These are phyloP conservation scores for Trametes sanguinea DNA, from an alignment of 768 basidiomycete species.

Conservation along the genomic window DNA sequence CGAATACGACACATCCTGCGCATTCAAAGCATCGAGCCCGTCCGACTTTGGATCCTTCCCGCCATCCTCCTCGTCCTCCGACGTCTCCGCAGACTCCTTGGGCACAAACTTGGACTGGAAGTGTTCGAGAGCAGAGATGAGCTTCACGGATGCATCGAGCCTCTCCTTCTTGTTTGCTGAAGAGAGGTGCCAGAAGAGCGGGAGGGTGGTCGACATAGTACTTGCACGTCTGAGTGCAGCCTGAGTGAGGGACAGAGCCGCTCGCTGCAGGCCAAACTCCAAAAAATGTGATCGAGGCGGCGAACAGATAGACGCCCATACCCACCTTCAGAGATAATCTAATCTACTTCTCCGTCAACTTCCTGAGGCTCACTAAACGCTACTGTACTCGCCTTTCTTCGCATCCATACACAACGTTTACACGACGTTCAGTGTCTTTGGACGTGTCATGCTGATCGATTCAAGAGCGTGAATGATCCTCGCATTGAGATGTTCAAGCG, in stretches of 20 bases:
- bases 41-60: conserved; percentile 48
- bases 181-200: conserved; percentile 93
- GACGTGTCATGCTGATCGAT: too few species aligned
- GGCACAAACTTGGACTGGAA: conserved; percentile 73
- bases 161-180: conserved; percentile 79
- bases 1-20: conserved; percentile 91
- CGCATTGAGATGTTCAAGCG: too few species aligned
- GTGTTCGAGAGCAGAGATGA: conserved; percentile 77
- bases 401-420: too few species aligned
- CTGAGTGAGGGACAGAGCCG: too few species aligned
- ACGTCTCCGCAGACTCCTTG: conserved; percentile 38
- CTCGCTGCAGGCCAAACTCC: conserved; percentile 6
- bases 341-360: neutral
- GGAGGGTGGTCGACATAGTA: conserved; percentile 81
- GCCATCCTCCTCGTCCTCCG: conserved; percentile 44
- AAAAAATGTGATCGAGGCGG: conserved; percentile 16
- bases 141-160: conserved; percentile 82
- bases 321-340: neutral
- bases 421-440: too few species aligned
- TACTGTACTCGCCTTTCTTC: neutral
- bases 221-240: too few species aligned
- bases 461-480: too few species aligned
- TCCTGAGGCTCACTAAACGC: too few species aligned
- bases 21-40: conserved; percentile 67
- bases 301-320: conserved; percentile 11